Evolutionary conservation across 2,329 filamentous ascomycete genomes (phyloP).

Genomic region (Stagonosporopsis rhizophila): DNA sequence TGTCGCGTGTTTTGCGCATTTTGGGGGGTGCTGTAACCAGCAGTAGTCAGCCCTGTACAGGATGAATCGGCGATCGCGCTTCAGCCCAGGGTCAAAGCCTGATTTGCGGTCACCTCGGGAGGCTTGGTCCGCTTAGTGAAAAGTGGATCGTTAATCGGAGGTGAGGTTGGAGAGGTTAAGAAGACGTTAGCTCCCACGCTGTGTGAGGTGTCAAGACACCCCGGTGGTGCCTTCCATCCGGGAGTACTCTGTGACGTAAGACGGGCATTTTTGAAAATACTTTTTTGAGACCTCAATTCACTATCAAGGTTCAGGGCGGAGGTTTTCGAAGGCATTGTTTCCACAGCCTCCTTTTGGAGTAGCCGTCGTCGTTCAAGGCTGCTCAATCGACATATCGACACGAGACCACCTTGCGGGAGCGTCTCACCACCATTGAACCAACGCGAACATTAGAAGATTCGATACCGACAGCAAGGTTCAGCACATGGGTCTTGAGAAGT

Average conservation of each 20-base stretch:
- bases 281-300: background rate
- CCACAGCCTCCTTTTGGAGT: background rate
- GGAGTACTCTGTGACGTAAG: constrained; percentile 8
- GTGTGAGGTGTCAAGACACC: constrained; percentile 7
- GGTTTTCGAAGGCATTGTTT: background rate
- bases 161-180: constrained; percentile 5
- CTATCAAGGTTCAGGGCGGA: background rate
- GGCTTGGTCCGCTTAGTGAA: constrained; percentile 19
- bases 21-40: constrained; percentile 1
- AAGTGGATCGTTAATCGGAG: constrained; percentile 9
- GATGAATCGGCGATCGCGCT: constrained; percentile 25
- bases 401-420: background rate
- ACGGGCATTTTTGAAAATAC: constrained; percentile 1
- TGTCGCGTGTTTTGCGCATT: constrained; percentile 1
- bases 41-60: constrained; percentile 6
- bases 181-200: constrained; percentile 3
- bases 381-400: background rate
- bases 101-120: constrained; percentile 6
- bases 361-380: background rate
- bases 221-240: constrained; percentile 13
- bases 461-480: background rate
- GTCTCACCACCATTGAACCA: background rate
- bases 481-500: background rate
- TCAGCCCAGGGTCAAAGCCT: constrained; percentile 21
- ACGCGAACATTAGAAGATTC: background rate